Base-by-base conservation (phyloP, 1,139 yeast genomes). In the Hansenula sp. region DNA sequence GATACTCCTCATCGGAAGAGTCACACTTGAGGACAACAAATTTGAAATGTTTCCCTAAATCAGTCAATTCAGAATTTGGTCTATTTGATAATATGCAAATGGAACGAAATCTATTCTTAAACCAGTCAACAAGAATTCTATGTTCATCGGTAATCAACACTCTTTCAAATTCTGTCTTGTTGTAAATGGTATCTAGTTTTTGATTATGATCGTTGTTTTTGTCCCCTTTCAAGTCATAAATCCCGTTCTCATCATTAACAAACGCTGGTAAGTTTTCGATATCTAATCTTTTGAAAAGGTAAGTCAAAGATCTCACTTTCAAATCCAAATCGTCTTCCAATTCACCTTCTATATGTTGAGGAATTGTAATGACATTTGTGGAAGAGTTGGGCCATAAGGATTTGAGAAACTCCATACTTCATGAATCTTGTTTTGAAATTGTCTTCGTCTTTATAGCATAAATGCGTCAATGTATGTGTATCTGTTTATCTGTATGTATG, bases 41-140 rank as follows among this genome's bases (percentile, higher is more conserved):
- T 33, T 62, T 57, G 57, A 70, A 81, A 25, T 66, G 56, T 19
- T 60, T 63, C 13, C 58, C 59, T 43, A 65, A 49, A 51, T 61
- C n/a, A 35, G 43, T 27, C 48, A 43, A 27, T 48, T 57, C 16
- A n/a, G 47, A 42, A 8, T 47, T 60, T 7, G 88, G 85, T 5
- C 50, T 50, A 21, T 66, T 78, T 6, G 79, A 65, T 28, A 83
- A 60, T 7, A 83, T 70, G 54, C 85, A 74, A 54, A 74, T 59
- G 2, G 85, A 68, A 41, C 91, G 67, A 57, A 81, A 83, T 60
- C 79, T 77, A 64, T 83, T 83, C 57, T 81, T 81, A 37, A 68
- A 60, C 72, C 79, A 83, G 58, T 83, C 90, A 28, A 80, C 72
- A 45, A 81, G 65, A 18, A 83, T 77, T 31, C 88, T 67, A 55